Evolutionary conservation across 495 filamentous ascomycete genomes (phyloP).

Genomic region (Aspergillus heteromorphus): DNA sequence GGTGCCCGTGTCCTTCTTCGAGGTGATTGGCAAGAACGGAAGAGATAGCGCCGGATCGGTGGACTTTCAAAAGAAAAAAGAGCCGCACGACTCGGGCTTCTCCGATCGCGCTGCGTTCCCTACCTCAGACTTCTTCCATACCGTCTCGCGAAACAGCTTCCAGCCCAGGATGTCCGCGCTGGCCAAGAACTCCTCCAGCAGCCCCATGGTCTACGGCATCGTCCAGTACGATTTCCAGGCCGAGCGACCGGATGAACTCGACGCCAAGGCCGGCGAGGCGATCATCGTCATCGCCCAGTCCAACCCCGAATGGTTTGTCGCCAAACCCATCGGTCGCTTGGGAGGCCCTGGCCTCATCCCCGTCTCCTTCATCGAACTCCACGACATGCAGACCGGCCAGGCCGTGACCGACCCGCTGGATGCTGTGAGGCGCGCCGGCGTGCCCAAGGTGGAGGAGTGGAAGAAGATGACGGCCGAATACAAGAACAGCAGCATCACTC

Average conservation of each 20-base stretch:
- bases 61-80: conserved; percentile 53
- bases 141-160: conserved; percentile 30
- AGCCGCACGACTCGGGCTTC: conserved; percentile 75
- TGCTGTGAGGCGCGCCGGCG: conserved; percentile 81
- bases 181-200: conserved; percentile 61
- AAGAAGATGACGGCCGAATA: conserved; percentile 99
- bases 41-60: conserved; percentile 72
- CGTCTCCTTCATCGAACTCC: conserved; percentile 93
- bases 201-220: conserved; percentile 91
- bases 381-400: conserved; percentile 85
- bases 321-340: conserved; percentile 91
- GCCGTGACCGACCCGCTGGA: conserved; percentile 78
- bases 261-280: conserved; percentile 89
- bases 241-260: conserved; percentile 89
- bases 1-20: conserved; percentile 90
- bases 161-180: conserved; percentile 46
- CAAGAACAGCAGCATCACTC: conserved; percentile 96
- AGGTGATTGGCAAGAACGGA: conserved; percentile 83
- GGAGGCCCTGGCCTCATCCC: conserved; percentile 94
- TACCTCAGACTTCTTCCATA: conserved; percentile 30
- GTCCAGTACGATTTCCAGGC: conserved; percentile 97
- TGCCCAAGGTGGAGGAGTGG: conserved; percentile 98
- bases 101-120: conserved; percentile 51
- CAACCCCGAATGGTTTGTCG: conserved; percentile 99
- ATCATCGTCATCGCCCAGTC: conserved; percentile 99